Evolutionary conservation across 257 asterid genomes (phyloP), one percentile per base, ranked within the genome.

Genomic region (Penstemon eatonii): DNA sequence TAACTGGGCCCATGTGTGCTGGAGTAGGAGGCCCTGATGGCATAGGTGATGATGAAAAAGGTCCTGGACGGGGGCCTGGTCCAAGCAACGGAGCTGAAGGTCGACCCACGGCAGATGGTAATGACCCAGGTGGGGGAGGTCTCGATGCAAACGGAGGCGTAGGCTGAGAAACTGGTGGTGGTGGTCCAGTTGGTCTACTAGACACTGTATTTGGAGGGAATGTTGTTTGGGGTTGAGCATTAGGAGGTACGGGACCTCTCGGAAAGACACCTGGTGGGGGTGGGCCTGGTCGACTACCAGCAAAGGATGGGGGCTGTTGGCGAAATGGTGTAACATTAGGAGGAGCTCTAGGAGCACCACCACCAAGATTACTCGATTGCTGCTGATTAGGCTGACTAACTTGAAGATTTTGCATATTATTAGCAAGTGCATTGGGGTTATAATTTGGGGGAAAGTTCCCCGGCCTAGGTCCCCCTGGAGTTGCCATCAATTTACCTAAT

Each of bases 391-490:
- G 85, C 67, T 85, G 86, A 72, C 85, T 79, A 13, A 94, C 70
- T 71, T 94, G 91, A 46, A 94, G 70, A 64, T 94, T 94, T 79
- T 89, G 96, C 91, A 94, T 86, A 69, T 86, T 84, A 55, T 85
- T 82, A 70, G 92, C 85, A 67, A 94, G 85, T 41, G 87, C 74
- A 77, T 86, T 91, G 59, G 96, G 93, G 54, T 89, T 94, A 70
- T 79, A 84, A 77, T 81, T 91, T 3, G 87, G 92, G 56, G 91
- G 97, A 54, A 72, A 81, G 82, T 78, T 91, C 82, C 96, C 94
- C 5, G 96, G 93, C 82, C 97, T 86, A 60, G 91, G 81, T 70
- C 96, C 90, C 72, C 93, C 93, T 13, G 98, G 98, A 81, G 88
- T 80, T 66, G 99, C 87, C 99, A 94, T 94, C 72, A 71, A 70